Base-by-base conservation (phyloP, 164 flowering plant genomes). In the Tetracentron sinense region DNA sequence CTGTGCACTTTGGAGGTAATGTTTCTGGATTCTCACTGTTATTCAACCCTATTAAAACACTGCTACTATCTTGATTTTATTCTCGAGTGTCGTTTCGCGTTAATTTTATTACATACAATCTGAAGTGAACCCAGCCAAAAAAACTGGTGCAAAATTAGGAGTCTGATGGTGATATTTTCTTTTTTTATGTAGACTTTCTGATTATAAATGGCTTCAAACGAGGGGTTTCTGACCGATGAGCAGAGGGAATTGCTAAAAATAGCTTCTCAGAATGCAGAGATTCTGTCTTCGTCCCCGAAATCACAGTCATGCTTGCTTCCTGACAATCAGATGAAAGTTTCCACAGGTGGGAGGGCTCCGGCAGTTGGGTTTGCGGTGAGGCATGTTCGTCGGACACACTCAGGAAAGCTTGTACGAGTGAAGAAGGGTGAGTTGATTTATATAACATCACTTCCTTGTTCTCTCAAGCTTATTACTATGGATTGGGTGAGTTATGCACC, bases 161-260 rank as follows among this genome's bases (percentile, higher is more conserved):
- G 17, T 47, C 30, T 60, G 56, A 62, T 49, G 30, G 57, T 53
- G 26, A 25, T 53, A 38, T 8, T 10, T 16, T 15, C 5, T 53
- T 14, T 53, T 26, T 22, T 60, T 0, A 23, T 35, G 56, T 30
- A 62, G 74, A 25, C 42, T 71, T 64, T 47, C 55, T 55, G 17
- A 31, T 46, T 48, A 51, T 22, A 74, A 58, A 91, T 87, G 98
- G 87, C 96, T 33, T 78, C 89, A 21, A 73, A 72, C 16, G 90
- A 89, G 74, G 99, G 97, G 23, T 91, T 94, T 77, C 73, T 94
- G 71, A 94, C 97, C 14, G 79, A 85, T 16, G 96, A 79, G 69
- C 99, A 94, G 78, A 77, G 99, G 80, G 92, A 85, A 68, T 58
- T 46, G 80, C 31, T 94, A 78, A 85, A 82, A 63, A 55, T 79